Evolutionary conservation across 2,329 filamentous ascomycete genomes (phyloP).

Genomic region (Xylaria polymorpha): DNA sequence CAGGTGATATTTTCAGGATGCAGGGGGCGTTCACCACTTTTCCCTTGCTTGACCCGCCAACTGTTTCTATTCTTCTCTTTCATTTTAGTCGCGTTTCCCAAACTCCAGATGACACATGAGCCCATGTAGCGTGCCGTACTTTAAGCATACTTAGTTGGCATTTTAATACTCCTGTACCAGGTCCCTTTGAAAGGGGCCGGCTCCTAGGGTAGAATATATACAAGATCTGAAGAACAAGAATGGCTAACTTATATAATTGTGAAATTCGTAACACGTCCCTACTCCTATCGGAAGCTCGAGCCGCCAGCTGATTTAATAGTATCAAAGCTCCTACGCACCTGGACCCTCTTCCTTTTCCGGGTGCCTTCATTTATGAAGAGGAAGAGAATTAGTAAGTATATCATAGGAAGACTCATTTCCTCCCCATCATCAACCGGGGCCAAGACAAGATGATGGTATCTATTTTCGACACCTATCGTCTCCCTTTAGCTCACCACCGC

Average conservation of each 20-base stretch:
- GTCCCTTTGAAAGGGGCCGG: slow-evolving; percentile 28
- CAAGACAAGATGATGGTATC: neutral
- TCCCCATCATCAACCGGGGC: neutral
- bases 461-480: neutral
- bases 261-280: neutral
- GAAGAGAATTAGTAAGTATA: neutral
- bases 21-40: slow-evolving; percentile 29
- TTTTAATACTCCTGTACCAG: slow-evolving; percentile 41
- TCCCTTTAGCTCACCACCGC: neutral
- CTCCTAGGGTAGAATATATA: slow-evolving; percentile 36
- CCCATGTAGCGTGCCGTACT: slow-evolving; percentile 48
- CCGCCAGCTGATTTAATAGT: neutral
- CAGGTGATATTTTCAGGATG: slow-evolving; percentile 27
- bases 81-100: neutral
- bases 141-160: slow-evolving; percentile 40
- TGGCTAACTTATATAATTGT: neutral
- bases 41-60: slow-evolving; percentile 15
- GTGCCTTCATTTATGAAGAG: neutral
- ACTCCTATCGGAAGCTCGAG: too few species aligned
- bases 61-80: neutral
- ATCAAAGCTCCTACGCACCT: neutral
- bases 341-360: neutral
- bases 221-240: slow-evolving; percentile 8
- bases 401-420: neutral
- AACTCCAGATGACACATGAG: slow-evolving; percentile 38